Evolutionary conservation across 257 asterid genomes (phyloP).

Genomic region (Solanum microdontum): DNA sequence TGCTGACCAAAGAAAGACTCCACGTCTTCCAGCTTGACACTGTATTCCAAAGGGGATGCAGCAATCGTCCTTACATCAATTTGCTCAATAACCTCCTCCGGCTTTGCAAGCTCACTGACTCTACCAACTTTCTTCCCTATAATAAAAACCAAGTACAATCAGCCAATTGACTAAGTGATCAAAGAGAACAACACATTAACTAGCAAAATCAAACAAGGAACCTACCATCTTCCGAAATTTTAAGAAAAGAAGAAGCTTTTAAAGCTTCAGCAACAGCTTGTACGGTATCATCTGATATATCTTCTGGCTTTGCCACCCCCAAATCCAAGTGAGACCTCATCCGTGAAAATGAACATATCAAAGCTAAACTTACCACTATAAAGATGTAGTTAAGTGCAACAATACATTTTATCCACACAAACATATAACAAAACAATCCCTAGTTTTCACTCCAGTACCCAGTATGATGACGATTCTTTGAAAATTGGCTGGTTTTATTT

Average conservation of each 20-base stretch:
- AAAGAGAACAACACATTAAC: neutral
- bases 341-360: slow-evolving; percentile 72
- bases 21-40: slow-evolving; percentile 66
- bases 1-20: slow-evolving; percentile 61
- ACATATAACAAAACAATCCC: neutral
- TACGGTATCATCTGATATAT: slow-evolving; percentile 55
- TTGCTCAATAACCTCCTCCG: slow-evolving; percentile 82
- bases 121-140: slow-evolving; percentile 76
- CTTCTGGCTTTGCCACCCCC: slow-evolving; percentile 70
- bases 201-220: neutral
- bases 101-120: slow-evolving; percentile 56
- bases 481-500: neutral
- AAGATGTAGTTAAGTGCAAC: slow-evolving; percentile 40
- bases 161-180: neutral
- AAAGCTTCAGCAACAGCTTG: slow-evolving; percentile 69
- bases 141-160: neutral
- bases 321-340: slow-evolving; percentile 71
- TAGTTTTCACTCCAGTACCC: neutral
- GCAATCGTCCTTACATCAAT: slow-evolving; percentile 69
- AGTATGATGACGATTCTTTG: neutral
- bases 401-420: neutral
- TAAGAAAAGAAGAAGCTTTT: slow-evolving; percentile 61
- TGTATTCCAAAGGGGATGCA: slow-evolving; percentile 73
- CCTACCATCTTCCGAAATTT: slow-evolving; percentile 85
- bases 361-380: slow-evolving; percentile 73